phyloP scores from a whole-genome alignment of 805 yeast genomes.

The Saccharomyces jurei region DNA sequence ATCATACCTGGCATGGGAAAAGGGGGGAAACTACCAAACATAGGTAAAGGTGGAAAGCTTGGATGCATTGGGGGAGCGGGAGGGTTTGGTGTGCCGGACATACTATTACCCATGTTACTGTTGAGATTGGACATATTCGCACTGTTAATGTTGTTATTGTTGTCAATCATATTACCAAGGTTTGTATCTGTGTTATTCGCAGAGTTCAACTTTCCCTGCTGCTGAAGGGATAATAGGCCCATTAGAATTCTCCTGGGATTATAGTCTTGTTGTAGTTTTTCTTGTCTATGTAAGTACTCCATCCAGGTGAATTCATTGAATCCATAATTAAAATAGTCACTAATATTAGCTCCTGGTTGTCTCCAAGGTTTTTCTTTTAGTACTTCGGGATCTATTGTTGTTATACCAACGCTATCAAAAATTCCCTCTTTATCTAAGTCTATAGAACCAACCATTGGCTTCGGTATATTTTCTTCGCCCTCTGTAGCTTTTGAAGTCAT shows the following conservation, averaged over 20 bases:
- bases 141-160: conserved; percentile 11
- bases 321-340: conserved; percentile 94
- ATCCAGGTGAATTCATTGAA: conserved; percentile 96
- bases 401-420: conserved; percentile 71
- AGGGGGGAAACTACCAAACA: conserved; percentile 32
- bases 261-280: conserved; percentile 67
- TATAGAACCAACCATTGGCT: conserved; percentile 21
- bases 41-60: conserved; percentile 27
- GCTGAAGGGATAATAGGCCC: conserved; percentile 33
- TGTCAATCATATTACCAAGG: conserved; percentile 6
- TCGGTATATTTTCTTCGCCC: conserved; percentile 2
- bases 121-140: conserved; percentile 1
- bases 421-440: conserved; percentile 30
- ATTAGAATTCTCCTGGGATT: conserved; percentile 75
- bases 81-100: conserved; percentile 5
- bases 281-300: conserved; percentile 83
- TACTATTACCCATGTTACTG: conserved; percentile 1
- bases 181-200: not conserved
- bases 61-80: conserved; percentile 19
- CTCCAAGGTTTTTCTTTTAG: conserved; percentile 97
- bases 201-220: conserved; percentile 34
- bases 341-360: conserved; percentile 88
- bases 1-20: conserved; percentile 33
- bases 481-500: not conserved
- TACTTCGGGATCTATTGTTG: conserved; percentile 70